Evolutionary conservation across 495 filamentous ascomycete genomes (phyloP).

Genomic region (Aspergillus sparsus): DNA sequence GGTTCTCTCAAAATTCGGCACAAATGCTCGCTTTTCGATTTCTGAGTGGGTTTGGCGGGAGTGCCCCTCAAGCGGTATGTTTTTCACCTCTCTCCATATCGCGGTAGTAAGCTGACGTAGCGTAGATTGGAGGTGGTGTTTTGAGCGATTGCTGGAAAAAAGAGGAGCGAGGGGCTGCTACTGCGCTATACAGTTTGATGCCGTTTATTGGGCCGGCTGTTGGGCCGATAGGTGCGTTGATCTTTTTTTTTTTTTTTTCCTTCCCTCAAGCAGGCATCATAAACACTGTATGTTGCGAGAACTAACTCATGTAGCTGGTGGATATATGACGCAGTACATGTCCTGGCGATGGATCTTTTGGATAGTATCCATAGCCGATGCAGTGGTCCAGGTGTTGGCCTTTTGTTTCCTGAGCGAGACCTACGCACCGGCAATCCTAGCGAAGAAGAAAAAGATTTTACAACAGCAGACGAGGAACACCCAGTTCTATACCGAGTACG

Average conservation of each 20-base stretch:
- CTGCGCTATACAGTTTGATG: conserved; percentile 52
- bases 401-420: conserved; percentile 17
- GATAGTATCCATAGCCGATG: conserved; percentile 18
- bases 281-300: not conserved
- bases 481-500: conserved; percentile 11
- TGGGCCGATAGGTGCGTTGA: conserved; percentile 41
- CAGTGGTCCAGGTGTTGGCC: conserved; percentile 11
- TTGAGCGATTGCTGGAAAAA: conserved; percentile 47
- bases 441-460: conserved; percentile 16
- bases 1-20: conserved; percentile 46
- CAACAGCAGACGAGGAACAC: conserved; percentile 5
- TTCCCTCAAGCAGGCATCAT: no score
- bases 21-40: conserved; percentile 59
- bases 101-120: conserved; percentile 17
- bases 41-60: conserved; percentile 52
- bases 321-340: conserved; percentile 18
- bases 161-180: conserved; percentile 57
- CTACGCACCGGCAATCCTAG: conserved; percentile 17
- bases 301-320: conserved; percentile 5
- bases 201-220: conserved; percentile 58
- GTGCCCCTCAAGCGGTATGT: conserved; percentile 47
- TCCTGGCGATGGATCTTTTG: conserved; percentile 21
- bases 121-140: conserved; percentile 39
- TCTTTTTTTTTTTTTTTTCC: no score
- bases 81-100: conserved; percentile 27